A percentile compares a stretch with the other conserved stretches of the same genome.
Evolutionary conservation across 805 yeast genomes (phyloP).

Genomic region (Zygosaccharomyces gambellarensis): DNA sequence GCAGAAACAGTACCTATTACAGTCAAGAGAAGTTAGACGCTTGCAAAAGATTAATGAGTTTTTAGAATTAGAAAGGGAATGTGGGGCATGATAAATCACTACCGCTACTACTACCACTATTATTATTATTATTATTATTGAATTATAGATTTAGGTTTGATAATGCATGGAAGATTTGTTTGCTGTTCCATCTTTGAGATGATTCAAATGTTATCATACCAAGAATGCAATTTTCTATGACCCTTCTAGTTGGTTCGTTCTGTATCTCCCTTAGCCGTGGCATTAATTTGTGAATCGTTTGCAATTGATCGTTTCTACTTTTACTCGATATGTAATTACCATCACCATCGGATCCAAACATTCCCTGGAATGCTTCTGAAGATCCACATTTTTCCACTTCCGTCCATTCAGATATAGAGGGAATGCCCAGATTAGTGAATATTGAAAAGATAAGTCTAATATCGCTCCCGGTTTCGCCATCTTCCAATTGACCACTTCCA

Average conservation of each 20-base stretch:
- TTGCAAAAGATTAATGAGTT: slow-evolving; percentile 20
- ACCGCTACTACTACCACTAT: too few species aligned
- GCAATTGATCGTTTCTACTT: slow-evolving; percentile 8
- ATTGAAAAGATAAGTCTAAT: slow-evolving; percentile 54
- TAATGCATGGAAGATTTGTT: slow-evolving; percentile 13
- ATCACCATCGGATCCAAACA: slow-evolving; percentile 32
- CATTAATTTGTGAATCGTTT: slow-evolving; percentile 13
- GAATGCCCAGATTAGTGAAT: slow-evolving; percentile 59
- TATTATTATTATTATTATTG: too few species aligned
- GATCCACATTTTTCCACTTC: slow-evolving; percentile 34
- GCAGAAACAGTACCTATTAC: slow-evolving; percentile 20
- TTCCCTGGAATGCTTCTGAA: slow-evolving; percentile 30
- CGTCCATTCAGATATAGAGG: slow-evolving; percentile 41
- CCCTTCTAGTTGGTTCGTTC: slow-evolving; percentile 6
- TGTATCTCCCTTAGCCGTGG: slow-evolving; percentile 22
- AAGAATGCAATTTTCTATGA: slow-evolving; percentile 36
- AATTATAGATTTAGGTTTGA: background rate
- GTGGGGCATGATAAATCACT: background rate
- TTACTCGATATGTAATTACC: slow-evolving; percentile 21
- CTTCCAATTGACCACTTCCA: slow-evolving; percentile 17
- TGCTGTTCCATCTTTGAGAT: slow-evolving; percentile 35
- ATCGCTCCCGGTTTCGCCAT: slow-evolving; percentile 44
- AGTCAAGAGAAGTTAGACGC: slow-evolving; percentile 19
- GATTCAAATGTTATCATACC: slow-evolving; percentile 45
- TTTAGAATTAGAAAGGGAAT: slow-evolving; percentile 23